phyloP scores from a whole-genome alignment of 2,329 filamentous ascomycete genomes.

The Grosmannia huntii region DNA sequence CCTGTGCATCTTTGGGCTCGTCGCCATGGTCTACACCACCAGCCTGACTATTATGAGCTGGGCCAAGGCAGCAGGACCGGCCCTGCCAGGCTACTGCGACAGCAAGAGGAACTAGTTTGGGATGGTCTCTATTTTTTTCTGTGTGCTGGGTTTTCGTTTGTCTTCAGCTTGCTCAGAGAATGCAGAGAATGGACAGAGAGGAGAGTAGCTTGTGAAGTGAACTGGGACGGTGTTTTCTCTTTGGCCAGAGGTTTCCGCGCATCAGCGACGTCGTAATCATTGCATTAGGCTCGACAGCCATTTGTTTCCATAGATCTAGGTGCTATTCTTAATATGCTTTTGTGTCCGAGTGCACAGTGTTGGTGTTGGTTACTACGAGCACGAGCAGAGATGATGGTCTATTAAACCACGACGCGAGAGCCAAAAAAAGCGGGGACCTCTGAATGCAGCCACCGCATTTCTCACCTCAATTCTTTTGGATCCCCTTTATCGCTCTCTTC shows the following conservation, averaged over 20 bases:
- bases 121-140: not conserved
- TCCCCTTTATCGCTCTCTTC: not conserved
- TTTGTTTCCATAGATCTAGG: not conserved
- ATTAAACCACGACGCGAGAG: not conserved
- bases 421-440: not conserved
- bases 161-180: not conserved
- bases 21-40: constrained; percentile 90
- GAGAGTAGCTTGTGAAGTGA: not conserved
- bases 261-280: not conserved
- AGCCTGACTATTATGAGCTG: constrained; percentile 76
- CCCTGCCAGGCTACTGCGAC: constrained; percentile 42
- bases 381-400: not conserved
- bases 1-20: constrained; percentile 68
- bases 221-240: not conserved
- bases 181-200: not conserved
- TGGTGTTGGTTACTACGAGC: not conserved
- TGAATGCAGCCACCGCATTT: not conserved
- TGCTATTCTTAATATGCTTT: not conserved
- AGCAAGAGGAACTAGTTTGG: not conserved
- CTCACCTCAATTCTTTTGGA: not conserved
- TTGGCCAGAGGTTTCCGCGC: not conserved
- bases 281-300: not conserved
- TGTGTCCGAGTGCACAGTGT: not conserved
- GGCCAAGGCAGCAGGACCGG: constrained; percentile 43
- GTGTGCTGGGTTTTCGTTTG: too few species aligned